Evolutionary conservation across 2,329 filamentous ascomycete species (phyloP).

Genomic region (Sclerotinia subarctica): DNA sequence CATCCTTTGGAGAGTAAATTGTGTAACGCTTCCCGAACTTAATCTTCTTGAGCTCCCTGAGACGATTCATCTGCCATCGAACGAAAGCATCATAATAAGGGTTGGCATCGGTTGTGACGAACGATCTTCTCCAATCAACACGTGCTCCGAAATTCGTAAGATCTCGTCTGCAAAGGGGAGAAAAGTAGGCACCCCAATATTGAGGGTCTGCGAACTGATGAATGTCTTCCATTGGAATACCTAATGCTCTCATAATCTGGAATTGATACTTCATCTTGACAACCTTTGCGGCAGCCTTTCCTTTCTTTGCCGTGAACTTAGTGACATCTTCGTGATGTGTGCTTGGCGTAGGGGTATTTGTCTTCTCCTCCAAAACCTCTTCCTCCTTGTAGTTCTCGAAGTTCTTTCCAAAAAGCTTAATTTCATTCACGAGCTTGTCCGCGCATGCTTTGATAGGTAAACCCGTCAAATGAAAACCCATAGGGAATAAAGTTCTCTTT

Average conservation of each 20-base stretch:
- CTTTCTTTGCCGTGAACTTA: constrained; percentile 90
- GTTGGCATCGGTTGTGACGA: constrained; percentile 95
- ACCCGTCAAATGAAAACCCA: constrained; percentile 93
- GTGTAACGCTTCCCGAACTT: constrained; percentile 92
- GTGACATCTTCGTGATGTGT: constrained; percentile 76
- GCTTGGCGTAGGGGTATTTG: constrained; percentile 55
- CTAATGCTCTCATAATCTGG: constrained; percentile 89
- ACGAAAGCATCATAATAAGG: constrained; percentile 96
- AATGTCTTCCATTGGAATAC: constrained; percentile 83
- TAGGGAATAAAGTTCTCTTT: constrained; percentile 80
- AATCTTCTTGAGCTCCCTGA: constrained; percentile 88
- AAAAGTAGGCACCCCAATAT: constrained; percentile 91
- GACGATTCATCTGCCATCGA: constrained; percentile 92
- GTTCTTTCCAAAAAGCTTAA: constrained; percentile 81
- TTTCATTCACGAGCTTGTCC: constrained; percentile 88
- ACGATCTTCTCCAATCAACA: constrained; percentile 89
- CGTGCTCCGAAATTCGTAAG: constrained; percentile 79
- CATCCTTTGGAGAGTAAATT: constrained; percentile 87
- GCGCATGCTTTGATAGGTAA: constrained; percentile 98
- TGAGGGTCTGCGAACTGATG: constrained; percentile 89
- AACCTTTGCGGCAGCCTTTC: constrained; percentile 85
- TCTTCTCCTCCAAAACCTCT: constrained; percentile 49
- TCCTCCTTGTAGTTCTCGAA: constrained; percentile 76
- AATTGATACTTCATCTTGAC: constrained; percentile 95
- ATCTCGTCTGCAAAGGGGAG: constrained; percentile 74